These are phyloP conservation scores for Grifola frondosa DNA, from an alignment of 1,284 basidiomycete genomes.

Conservation along the genomic window DNA sequence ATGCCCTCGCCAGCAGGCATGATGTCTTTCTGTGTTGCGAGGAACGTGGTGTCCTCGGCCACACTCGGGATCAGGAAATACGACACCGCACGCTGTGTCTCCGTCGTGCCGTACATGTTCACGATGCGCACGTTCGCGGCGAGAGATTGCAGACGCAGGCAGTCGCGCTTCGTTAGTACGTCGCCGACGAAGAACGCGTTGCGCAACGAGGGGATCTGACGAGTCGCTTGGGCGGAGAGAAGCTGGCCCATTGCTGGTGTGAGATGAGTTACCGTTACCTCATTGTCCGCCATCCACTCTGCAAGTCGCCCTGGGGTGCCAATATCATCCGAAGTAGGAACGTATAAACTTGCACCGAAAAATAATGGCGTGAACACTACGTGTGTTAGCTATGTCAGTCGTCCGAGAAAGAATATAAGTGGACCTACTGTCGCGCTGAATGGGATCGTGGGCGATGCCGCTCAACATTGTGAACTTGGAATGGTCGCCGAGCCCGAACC, in stretches of 20 bases:
- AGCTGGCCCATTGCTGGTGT: slow-evolving; percentile 99
- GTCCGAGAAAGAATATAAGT: background rate
- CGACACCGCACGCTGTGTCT: slow-evolving; percentile 98
- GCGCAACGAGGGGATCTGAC: slow-evolving; percentile 81
- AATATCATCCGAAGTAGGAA: slow-evolving; percentile 97
- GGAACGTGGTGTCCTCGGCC: slow-evolving; percentile 84
- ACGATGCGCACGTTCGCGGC: slow-evolving; percentile 93
- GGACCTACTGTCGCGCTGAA: slow-evolving; percentile 93
- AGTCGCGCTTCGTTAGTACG: slow-evolving; percentile 97
- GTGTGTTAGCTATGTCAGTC: slow-evolving; percentile 5
- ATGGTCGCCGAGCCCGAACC: slow-evolving; percentile 74
- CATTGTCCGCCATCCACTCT: slow-evolving; percentile 96
- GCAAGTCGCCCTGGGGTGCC: slow-evolving; percentile 96
- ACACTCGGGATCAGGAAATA: slow-evolving; percentile 95
- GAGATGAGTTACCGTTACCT: slow-evolving; percentile 92
- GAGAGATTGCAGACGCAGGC: slow-evolving; percentile 90
- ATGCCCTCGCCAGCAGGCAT: slow-evolving; percentile 98
- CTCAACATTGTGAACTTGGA: slow-evolving; percentile 98
- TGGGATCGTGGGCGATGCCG: slow-evolving; percentile 99
- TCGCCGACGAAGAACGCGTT: slow-evolving; percentile 99
- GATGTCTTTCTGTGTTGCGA: slow-evolving; percentile 95
- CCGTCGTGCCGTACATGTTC: slow-evolving; percentile 99
- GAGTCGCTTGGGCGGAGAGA: slow-evolving; percentile 92
- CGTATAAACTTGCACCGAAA: slow-evolving; percentile 94
- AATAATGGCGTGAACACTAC: slow-evolving; percentile 98